Base-by-base conservation (phyloP, 2,329 filamentous ascomycete species). In the Trichoderma sp. region DNA sequence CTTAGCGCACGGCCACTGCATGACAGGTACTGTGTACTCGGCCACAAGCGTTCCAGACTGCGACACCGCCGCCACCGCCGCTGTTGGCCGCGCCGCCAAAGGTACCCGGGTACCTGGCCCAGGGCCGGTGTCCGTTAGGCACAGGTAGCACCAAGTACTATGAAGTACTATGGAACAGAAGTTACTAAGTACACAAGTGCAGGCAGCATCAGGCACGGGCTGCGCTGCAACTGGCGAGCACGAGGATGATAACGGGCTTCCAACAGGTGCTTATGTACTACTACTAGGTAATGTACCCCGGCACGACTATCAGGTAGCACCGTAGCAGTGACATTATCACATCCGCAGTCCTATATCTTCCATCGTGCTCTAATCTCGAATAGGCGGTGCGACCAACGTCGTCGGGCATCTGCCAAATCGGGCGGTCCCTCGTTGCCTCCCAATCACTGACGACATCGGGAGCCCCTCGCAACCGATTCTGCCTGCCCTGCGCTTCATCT, bases 391-490 rank as follows among this genome's bases (percentile, higher is more conserved):
- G 35, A 22, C 22, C 56, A 45, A 17, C 56, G 10, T 52, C 59
- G 58, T 48, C 58, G 29, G 39, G 58, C 37, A 63, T 48, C 59
- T 34, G 54, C 56, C 64, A 66, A 42, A 66, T 66, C 64, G 54
- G 39, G 63, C 52, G 37, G 56, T 29, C 17, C 50, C 22, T 54
- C 50, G 25, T 35, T 56, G 57, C 48, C 56, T 61, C 57, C 65
- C 65, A 60, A 66, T 53, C 56, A 64, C 66, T 70, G 68, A 70
- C 68, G 68, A 64, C 68, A 68, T 68, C 17, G 29, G 56, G 64
- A 59, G 54, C 68, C 59, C 60, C 67, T 58, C 54, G 61, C 68
- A 59, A 66, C 65, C 27, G 68, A 60, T 69, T 54, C 29, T 52
- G 56, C 56, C 22, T 65, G 15, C 19, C 45, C 37, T 67, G 59